Percentiles rank a stretch among this genome's conserved stretches.
Evolutionary conservation across 257 asterid genomes (phyloP).

Genomic region (Nicotiana benthamiana): DNA sequence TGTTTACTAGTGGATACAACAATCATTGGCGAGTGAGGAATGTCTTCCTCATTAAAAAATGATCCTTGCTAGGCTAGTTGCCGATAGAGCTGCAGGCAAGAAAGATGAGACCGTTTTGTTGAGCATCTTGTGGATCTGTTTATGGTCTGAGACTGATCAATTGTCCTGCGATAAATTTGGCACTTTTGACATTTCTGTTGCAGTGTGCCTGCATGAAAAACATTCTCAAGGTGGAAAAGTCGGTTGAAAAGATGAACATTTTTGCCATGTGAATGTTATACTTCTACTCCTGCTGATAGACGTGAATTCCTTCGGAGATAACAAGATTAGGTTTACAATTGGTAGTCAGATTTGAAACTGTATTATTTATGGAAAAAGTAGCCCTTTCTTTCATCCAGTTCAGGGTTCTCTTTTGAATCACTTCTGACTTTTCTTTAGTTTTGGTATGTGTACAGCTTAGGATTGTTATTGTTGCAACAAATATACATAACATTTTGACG

Average conservation of each 20-base stretch:
- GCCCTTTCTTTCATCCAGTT: slow-evolving; percentile 44
- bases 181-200: neutral
- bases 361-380: slow-evolving; percentile 49
- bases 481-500: slow-evolving; percentile 30
- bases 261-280: slow-evolving; percentile 29
- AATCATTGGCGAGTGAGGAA: neutral
- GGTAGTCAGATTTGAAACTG: slow-evolving; percentile 36
- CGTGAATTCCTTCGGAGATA: slow-evolving; percentile 18
- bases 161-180: neutral
- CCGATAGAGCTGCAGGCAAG: neutral
- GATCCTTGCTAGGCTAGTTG: neutral
- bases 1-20: neutral
- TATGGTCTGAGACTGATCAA: neutral
- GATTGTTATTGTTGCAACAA: slow-evolving; percentile 34
- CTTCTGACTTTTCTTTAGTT: slow-evolving; percentile 32
- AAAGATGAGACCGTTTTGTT: neutral
- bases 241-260: slow-evolving; percentile 23
- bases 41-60: neutral
- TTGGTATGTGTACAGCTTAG: slow-evolving; percentile 64
- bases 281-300: slow-evolving; percentile 33
- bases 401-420: slow-evolving; percentile 42
- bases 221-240: slow-evolving; percentile 29
- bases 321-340: slow-evolving; percentile 37
- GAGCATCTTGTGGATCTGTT: neutral
- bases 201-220: slow-evolving; percentile 3